Conservation (phyloP, 2,329 filamentous ascomycete genomes). For the Xenoacremonium recifei region DNA sequence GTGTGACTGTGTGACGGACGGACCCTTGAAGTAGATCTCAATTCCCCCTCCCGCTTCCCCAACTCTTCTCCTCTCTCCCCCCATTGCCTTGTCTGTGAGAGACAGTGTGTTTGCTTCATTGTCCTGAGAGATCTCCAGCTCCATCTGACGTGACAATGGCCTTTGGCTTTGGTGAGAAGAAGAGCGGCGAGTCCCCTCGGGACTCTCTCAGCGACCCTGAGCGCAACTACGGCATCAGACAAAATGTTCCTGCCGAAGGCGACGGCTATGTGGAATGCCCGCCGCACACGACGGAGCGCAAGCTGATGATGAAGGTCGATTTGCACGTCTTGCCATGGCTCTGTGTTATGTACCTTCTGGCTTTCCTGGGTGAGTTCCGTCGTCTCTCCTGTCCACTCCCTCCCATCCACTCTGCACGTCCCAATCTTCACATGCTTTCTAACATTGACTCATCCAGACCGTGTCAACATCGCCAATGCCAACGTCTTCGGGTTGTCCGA, state of each 20-base stretch:
- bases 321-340: slow-evolving; percentile 69
- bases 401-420: too few species aligned
- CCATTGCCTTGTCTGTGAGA: too few species aligned
- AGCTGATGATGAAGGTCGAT: slow-evolving; percentile 69
- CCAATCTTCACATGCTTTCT: neutral
- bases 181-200: slow-evolving; percentile 18
- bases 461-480: slow-evolving; percentile 80
- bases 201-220: slow-evolving; percentile 20
- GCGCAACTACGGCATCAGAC: too few species aligned
- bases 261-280: slow-evolving; percentile 40
- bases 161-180: slow-evolving; percentile 15
- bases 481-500: slow-evolving; percentile 62
- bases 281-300: slow-evolving; percentile 59
- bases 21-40: too few species aligned
- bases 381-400: neutral
- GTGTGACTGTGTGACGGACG: too few species aligned
- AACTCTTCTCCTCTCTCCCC: too few species aligned
- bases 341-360: slow-evolving; percentile 68
- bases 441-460: slow-evolving; percentile 34
- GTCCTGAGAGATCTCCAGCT: too few species aligned
- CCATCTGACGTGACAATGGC: slow-evolving; percentile 12
- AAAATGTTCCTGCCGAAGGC: slow-evolving; percentile 5
- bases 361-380: slow-evolving; percentile 58
- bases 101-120: too few species aligned
- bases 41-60: too few species aligned